These are phyloP conservation scores for Fusarium marasasianum DNA, from an alignment of 2,329 filamentous ascomycete species.

Conservation along the genomic window DNA sequence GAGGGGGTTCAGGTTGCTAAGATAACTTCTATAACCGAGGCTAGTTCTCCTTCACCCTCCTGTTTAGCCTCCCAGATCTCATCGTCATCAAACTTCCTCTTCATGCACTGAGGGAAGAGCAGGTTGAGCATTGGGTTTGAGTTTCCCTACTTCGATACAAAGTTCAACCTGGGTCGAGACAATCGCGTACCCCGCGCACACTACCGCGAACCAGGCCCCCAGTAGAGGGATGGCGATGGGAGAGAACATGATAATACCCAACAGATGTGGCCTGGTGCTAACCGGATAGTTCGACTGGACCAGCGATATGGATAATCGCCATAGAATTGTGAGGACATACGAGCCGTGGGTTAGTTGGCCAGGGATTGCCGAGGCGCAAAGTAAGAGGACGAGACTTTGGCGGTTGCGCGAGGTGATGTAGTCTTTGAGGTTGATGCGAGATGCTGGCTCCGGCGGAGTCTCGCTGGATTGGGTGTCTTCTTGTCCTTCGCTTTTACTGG, in stretches of 20 bases:
- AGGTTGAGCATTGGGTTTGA: background rate
- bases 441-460: background rate
- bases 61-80: background rate
- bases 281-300: background rate
- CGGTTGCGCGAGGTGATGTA: background rate
- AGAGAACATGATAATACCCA: background rate
- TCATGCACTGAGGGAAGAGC: fast-evolving
- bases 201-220: background rate
- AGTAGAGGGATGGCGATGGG: background rate
- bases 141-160: background rate
- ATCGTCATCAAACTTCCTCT: background rate
- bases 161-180: background rate
- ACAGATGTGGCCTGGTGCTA: background rate
- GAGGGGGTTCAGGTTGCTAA: background rate
- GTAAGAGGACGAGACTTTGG: background rate
- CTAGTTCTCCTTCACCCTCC: background rate
- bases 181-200: background rate
- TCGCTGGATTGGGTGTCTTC: background rate
- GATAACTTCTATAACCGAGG: background rate
- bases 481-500: background rate
- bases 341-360: background rate
- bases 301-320: background rate
- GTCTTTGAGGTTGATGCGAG: background rate
- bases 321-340: background rate
- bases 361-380: background rate